A percentile compares a stretch with the other conserved stretches of the same genome.
Evolutionary conservation across 2,329 filamentous ascomycete species (phyloP).

Genomic region (Epichloe gansuensis): DNA sequence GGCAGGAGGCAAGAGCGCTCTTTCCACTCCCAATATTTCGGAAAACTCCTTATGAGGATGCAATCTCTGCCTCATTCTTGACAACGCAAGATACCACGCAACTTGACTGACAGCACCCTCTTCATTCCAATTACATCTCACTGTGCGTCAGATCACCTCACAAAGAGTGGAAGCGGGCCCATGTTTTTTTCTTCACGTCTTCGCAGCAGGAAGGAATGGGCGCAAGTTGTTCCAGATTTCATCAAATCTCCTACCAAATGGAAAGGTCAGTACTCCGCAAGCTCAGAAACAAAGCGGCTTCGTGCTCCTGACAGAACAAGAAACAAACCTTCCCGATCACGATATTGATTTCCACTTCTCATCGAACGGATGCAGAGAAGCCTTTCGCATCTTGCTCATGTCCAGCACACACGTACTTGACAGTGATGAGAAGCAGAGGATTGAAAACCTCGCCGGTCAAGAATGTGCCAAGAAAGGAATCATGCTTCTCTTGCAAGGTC

Average conservation of each 20-base stretch:
- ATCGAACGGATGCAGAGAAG: background rate
- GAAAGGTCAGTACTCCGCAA: conserved; percentile 12
- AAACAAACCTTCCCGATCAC: conserved; percentile 27
- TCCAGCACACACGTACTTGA: conserved; percentile 23
- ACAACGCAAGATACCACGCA: background rate
- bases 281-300: background rate
- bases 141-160: background rate
- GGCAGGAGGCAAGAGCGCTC: background rate
- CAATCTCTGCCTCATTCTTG: background rate
- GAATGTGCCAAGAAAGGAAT: conserved; percentile 27
- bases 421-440: conserved; percentile 17
- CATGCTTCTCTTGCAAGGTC: conserved; percentile 29
- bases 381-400: conserved; percentile 28
- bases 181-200: conserved; percentile 29
- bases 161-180: background rate
- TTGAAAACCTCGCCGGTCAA: conserved; percentile 27
- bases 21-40: background rate
- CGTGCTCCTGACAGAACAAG: conserved; percentile 16
- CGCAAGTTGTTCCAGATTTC: conserved; percentile 17
- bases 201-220: conserved; percentile 24
- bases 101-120: background rate
- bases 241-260: conserved; percentile 9
- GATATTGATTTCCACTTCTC: conserved; percentile 31
- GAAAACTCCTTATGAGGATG: background rate
- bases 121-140: background rate